Evolutionary conservation across 768 basidiomycete species (phyloP).

Genomic region (Mycena kentingensis): DNA sequence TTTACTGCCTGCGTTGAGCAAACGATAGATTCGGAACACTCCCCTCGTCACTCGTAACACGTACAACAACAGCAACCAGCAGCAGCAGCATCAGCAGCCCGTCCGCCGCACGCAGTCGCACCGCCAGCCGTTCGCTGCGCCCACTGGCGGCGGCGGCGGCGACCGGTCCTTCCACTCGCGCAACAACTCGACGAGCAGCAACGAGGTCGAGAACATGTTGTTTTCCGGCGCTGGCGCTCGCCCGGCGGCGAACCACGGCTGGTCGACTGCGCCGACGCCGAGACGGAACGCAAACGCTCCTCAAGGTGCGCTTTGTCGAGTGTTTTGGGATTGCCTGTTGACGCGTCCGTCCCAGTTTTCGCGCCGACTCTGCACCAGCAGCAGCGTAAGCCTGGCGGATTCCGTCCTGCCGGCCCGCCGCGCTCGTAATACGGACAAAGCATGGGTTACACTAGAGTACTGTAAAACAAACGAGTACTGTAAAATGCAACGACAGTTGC

Average conservation of each 20-base stretch:
- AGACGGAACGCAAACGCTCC: slow-evolving; percentile 27
- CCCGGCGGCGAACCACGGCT: slow-evolving; percentile 33
- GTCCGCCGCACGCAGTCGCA: slow-evolving; percentile 41
- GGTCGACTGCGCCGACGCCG: slow-evolving; percentile 34
- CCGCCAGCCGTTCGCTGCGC: slow-evolving; percentile 50
- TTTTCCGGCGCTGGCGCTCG: slow-evolving; percentile 32
- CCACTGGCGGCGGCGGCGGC: slow-evolving; percentile 9
- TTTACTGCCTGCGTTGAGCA: too few species aligned
- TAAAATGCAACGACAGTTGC: too few species aligned
- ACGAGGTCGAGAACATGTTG: slow-evolving; percentile 73
- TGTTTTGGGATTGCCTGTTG: neutral
- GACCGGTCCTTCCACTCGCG: slow-evolving; percentile 48
- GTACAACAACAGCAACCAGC: slow-evolving; percentile 34
- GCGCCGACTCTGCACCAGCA: slow-evolving; percentile 35
- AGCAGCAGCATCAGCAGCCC: slow-evolving; percentile 32
- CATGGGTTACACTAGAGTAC: too few species aligned
- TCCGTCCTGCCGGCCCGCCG: slow-evolving; percentile 48
- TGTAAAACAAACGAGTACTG: too few species aligned
- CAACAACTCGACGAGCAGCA: slow-evolving; percentile 58
- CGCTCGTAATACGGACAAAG: too few species aligned
- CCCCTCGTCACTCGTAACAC: slow-evolving; percentile 58
- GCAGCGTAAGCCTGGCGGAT: slow-evolving; percentile 41
- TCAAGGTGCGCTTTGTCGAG: slow-evolving; percentile 24
- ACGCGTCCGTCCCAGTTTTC: slow-evolving; percentile 39
- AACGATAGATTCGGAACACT: slow-evolving; percentile 64